Evolutionary conservation across 768 basidiomycete species (phyloP).

Genomic region (Tylopilus sp.): DNA sequence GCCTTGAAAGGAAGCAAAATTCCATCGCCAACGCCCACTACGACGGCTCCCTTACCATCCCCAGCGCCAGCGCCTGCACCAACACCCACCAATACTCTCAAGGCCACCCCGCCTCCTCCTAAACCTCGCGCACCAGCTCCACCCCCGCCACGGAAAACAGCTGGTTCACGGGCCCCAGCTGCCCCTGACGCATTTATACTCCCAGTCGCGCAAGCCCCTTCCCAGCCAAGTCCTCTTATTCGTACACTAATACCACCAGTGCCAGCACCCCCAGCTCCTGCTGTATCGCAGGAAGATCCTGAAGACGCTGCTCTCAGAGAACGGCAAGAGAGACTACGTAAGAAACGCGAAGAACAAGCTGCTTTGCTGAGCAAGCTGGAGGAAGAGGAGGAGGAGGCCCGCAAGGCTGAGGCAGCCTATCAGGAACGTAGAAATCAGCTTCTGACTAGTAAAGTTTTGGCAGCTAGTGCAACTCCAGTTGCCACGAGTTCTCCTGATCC

Average conservation of each 20-base stretch:
- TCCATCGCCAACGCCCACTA: slow-evolving; percentile 41
- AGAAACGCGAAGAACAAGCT: slow-evolving; percentile 68
- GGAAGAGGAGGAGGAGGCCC: slow-evolving; percentile 58
- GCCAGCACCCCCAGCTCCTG: slow-evolving; percentile 39
- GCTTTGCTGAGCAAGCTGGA: slow-evolving; percentile 71
- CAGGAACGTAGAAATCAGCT: slow-evolving; percentile 31
- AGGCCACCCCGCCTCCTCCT: slow-evolving; percentile 36
- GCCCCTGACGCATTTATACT: slow-evolving; percentile 24
- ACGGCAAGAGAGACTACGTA: slow-evolving; percentile 68
- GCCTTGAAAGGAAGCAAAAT: slow-evolving; percentile 49
- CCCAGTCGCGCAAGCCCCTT: slow-evolving; percentile 22
- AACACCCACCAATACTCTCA: slow-evolving; percentile 34
- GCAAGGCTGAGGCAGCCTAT: slow-evolving; percentile 42
- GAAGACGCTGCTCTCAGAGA: slow-evolving; percentile 71
- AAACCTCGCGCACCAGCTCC: slow-evolving; percentile 30
- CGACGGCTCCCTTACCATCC: slow-evolving; percentile 42
- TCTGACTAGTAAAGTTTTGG: slow-evolving; percentile 38
- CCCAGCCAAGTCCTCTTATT: slow-evolving; percentile 22
- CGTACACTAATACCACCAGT: slow-evolving; percentile 35
- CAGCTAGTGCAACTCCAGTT: slow-evolving; percentile 26
- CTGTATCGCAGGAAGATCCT: slow-evolving; percentile 56
- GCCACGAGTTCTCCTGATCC: slow-evolving; percentile 33
- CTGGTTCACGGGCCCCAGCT: slow-evolving; percentile 8
- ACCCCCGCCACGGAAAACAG: slow-evolving; percentile 31
- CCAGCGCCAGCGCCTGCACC: slow-evolving; percentile 36